Conservation (phyloP, 139 green algal species). For the Chlorella sp. region DNA sequence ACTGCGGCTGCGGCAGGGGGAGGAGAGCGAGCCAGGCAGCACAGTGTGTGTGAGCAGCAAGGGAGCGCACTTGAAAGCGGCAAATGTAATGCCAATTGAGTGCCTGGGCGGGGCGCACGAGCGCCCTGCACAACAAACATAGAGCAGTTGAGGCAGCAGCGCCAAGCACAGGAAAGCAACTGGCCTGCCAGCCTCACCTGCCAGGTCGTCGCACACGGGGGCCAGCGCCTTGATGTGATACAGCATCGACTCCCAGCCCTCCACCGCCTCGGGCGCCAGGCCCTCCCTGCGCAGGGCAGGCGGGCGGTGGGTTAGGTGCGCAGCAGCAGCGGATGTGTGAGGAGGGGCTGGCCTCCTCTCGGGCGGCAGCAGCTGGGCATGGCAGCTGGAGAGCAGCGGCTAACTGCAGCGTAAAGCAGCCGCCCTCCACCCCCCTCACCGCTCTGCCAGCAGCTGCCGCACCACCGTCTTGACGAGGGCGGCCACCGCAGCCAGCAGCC, state of each 20-base stretch:
- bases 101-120: not conserved
- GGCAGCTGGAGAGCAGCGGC: not conserved
- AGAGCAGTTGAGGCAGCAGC: not conserved
- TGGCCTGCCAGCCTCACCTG: not conserved
- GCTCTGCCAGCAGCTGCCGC: conserved; percentile 2
- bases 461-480: not conserved
- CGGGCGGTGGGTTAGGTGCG: not conserved
- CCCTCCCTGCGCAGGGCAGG: not conserved
- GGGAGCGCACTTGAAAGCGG: not conserved
- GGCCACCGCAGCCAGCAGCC: not conserved
- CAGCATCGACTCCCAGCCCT: conserved; percentile 27
- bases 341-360: too few relatives aligned
- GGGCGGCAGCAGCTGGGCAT: not conserved
- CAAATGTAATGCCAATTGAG: not conserved
- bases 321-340: not conserved
- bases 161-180: not conserved
- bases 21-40: not conserved
- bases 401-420: not conserved
- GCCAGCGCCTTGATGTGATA: conserved; percentile 17
- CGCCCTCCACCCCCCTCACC: not conserved
- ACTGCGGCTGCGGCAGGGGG: not conserved
- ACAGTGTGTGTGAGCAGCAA: not conserved
- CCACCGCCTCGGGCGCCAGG: not conserved
- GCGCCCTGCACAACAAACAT: too few relatives aligned
- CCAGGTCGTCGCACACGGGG: not conserved